phyloP scores from a whole-genome alignment of 1,139 yeast genomes.

The Saccharomycopsis crataegensis region DNA sequence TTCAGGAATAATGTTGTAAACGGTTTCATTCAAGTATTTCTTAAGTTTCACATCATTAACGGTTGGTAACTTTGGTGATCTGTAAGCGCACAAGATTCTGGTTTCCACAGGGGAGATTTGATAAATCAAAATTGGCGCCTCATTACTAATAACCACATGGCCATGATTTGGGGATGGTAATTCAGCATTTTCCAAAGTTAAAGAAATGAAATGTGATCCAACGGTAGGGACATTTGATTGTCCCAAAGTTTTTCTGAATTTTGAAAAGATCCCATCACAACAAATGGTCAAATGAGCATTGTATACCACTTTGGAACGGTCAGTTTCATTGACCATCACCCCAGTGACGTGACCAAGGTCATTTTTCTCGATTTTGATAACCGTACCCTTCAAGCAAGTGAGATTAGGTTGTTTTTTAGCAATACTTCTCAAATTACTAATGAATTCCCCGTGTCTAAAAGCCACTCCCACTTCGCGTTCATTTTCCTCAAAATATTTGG shows the following conservation, averaged over 20 bases:
- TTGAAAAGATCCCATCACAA: conserved; percentile 94
- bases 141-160: conserved; percentile 73
- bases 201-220: conserved; percentile 82
- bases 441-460: conserved; percentile 88
- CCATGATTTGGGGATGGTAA: conserved; percentile 75
- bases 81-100: conserved; percentile 82
- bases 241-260: conserved; percentile 70
- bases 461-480: conserved; percentile 70
- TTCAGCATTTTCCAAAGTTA: conserved; percentile 62
- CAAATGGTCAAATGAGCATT: conserved; percentile 62
- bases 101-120: conserved; percentile 81
- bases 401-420: conserved; percentile 64
- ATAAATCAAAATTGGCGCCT: conserved; percentile 80
- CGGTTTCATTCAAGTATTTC: conserved; percentile 50
- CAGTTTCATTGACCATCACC: conserved; percentile 41
- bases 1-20: conserved; percentile 65
- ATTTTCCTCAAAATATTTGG: conserved; percentile 50
- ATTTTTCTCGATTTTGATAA: conserved; percentile 46
- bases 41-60: conserved; percentile 50
- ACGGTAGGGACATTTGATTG: conserved; percentile 53
- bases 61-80: conserved; percentile 69
- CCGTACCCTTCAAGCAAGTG: conserved; percentile 76
- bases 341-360: conserved; percentile 57
- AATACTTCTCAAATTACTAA: conserved; percentile 68
- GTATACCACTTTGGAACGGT: conserved; percentile 33